Base-by-base conservation (phyloP, 2,329 filamentous ascomycete species). In the Arthroderma sp. region DNA sequence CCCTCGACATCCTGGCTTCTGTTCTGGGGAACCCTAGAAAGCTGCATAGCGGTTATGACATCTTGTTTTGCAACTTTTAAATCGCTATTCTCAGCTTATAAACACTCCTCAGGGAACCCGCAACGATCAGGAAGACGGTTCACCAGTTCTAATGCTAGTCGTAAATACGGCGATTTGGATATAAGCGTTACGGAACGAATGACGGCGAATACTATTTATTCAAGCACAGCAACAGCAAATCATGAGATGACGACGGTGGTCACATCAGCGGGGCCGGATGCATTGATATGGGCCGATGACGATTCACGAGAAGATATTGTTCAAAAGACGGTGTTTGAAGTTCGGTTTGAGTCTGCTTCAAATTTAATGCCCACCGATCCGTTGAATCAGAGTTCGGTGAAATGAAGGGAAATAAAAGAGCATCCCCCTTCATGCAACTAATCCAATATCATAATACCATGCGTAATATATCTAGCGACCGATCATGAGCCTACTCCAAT, bases 61-160 rank as follows among this genome's bases (percentile, higher is more conserved):
- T 45, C 44, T 10, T 49, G 48, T 28, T 42, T 49, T 10, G 48
- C 48, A 9, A 41, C 48, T 4, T 49, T 49, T 38, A 49, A 49
- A 15, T 49, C 48, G 2, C 42, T 49, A 2, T 47, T 49, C 42
- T 47, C 44, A 4, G 15, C 43, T 11, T 36, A 40, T 40, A 46
- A 46, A 34, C 44, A 40, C 10, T 40, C 44, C 6, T 46, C 44
- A 10, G 44, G 36, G n/a, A 42, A 46, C 30, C 36, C 15, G 38
- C 5, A 27, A 29, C 9, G 10, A 22, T 3, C 15, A 22, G 15
- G 15, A 22, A 22, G 15, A 28, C 10, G 33, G 37, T 1, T 46
- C 44, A 29, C 38, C 9, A 34, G 29, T 6, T 11, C 31, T 3
- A 43, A 42, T 36, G 15, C 15, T 3, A 22, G 3, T 22, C 29